Conservation (phyloP, 2,329 filamentous ascomycete genomes). For the Sporothrix globosa region DNA sequence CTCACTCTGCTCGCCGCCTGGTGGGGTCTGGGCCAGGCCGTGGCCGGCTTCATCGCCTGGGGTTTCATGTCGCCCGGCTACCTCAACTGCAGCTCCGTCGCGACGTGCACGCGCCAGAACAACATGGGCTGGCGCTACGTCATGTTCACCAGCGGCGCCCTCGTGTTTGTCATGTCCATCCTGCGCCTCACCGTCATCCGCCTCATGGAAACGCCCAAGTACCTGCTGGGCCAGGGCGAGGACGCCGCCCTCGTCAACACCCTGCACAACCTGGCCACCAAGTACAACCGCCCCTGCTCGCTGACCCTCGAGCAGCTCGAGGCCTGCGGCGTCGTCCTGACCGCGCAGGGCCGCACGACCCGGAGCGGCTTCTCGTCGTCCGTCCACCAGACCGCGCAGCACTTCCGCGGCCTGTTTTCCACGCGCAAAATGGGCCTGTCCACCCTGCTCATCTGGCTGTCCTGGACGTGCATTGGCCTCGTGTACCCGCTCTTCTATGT, state of each 20-base stretch:
- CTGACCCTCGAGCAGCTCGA: constrained; percentile 52
- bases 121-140: constrained; percentile 58
- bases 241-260: constrained; percentile 55
- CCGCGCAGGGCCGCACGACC: constrained; percentile 37
- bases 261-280: constrained; percentile 46
- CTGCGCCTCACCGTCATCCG: constrained; percentile 58
- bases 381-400: constrained; percentile 47
- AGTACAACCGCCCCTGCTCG: constrained; percentile 47
- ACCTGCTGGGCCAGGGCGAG: constrained; percentile 55
- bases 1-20: constrained; percentile 63
- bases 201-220: constrained; percentile 64
- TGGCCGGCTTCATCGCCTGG: constrained; percentile 56
- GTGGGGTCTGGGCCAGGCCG: constrained; percentile 55
- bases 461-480: constrained; percentile 71
- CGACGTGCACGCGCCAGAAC: constrained; percentile 54
- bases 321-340: constrained; percentile 50
- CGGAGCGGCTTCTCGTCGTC: constrained; percentile 37
- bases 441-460: constrained; percentile 67
- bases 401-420: constrained; percentile 67
- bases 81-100: constrained; percentile 50
- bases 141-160: constrained; percentile 52
- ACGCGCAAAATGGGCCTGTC: constrained; percentile 63
- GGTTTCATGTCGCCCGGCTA: constrained; percentile 49
- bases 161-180: constrained; percentile 56
- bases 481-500: constrained; percentile 77